A percentile compares a stretch with the other conserved stretches of the same genome.
phyloP scores from a whole-genome alignment of 805 yeast species.

The Monosporozyma servazzii region DNA sequence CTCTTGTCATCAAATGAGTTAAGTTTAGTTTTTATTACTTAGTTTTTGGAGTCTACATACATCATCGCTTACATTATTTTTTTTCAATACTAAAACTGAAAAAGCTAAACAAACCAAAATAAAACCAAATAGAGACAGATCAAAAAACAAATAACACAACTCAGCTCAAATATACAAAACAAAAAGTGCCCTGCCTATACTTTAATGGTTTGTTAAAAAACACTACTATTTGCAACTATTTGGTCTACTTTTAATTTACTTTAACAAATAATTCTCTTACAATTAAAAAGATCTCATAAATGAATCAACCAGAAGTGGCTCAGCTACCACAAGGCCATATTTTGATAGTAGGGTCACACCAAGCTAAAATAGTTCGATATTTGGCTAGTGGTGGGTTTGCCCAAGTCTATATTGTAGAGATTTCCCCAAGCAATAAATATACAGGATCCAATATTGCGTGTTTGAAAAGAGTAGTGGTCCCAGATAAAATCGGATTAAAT shows the following conservation, averaged over 20 bases:
- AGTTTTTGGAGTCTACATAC: too few species aligned
- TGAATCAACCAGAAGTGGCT: slow-evolving; percentile 16
- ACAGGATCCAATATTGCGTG: slow-evolving; percentile 60
- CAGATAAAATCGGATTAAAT: slow-evolving; percentile 76
- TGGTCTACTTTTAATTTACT: background rate
- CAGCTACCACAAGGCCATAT: slow-evolving; percentile 71
- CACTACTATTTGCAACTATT: background rate
- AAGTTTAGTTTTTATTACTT: too few species aligned
- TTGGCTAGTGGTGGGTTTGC: slow-evolving; percentile 93
- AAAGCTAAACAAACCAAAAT: background rate
- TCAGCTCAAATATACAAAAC: background rate
- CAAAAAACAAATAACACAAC: background rate
- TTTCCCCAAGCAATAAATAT: slow-evolving; percentile 48
- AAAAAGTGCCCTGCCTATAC: background rate
- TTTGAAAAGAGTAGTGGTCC: slow-evolving; percentile 87
- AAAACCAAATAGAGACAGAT: too few species aligned
- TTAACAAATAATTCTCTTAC: background rate
- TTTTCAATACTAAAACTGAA: background rate
- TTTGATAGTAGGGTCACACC: slow-evolving; percentile 77
- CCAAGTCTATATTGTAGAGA: slow-evolving; percentile 75
- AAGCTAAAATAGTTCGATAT: slow-evolving; percentile 57
- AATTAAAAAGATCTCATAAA: background rate
- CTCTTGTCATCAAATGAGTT: too few species aligned
- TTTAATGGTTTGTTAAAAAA: background rate
- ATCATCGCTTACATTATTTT: background rate